Evolutionary conservation across 108 stramenopile species (phyloP).

Genomic region (Epipyxis sp.): DNA sequence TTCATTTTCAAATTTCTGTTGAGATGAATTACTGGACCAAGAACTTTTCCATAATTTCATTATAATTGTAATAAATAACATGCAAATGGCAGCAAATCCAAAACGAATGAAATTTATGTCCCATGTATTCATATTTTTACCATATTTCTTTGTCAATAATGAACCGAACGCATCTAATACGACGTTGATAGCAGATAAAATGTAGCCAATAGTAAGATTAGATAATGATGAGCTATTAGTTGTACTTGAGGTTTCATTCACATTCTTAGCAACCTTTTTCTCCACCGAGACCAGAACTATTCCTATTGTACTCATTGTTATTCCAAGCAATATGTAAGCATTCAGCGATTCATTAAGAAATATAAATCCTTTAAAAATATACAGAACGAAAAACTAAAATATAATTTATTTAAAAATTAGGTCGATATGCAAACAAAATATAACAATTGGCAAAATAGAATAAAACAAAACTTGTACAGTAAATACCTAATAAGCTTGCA

Average conservation of each 20-base stretch:
- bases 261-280: background rate
- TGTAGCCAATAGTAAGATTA: conserved; percentile 47
- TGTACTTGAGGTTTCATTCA: background rate
- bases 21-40: too few species aligned
- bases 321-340: conserved; percentile 51
- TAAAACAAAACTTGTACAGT: too few species aligned
- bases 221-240: background rate
- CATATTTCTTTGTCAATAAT: conserved; percentile 70
- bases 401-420: too few species aligned
- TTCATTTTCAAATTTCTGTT: too few species aligned
- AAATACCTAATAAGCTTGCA: conserved; percentile 66
- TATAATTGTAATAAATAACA: background rate
- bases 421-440: too few species aligned
- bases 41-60: background rate
- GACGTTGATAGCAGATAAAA: conserved; percentile 66
- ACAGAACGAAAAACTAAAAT: too few species aligned
- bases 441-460: too few species aligned
- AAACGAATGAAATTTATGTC: conserved; percentile 77
- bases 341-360: conserved; percentile 61
- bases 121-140: conserved; percentile 67
- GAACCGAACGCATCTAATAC: conserved; percentile 69
- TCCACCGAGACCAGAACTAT: conserved; percentile 10
- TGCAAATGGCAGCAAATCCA: conserved; percentile 68
- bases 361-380: too few species aligned
- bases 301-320: conserved; percentile 65